Base-by-base conservation (phyloP, 768 basidiomycete species). In the Paxillus rubicundulus region DNA sequence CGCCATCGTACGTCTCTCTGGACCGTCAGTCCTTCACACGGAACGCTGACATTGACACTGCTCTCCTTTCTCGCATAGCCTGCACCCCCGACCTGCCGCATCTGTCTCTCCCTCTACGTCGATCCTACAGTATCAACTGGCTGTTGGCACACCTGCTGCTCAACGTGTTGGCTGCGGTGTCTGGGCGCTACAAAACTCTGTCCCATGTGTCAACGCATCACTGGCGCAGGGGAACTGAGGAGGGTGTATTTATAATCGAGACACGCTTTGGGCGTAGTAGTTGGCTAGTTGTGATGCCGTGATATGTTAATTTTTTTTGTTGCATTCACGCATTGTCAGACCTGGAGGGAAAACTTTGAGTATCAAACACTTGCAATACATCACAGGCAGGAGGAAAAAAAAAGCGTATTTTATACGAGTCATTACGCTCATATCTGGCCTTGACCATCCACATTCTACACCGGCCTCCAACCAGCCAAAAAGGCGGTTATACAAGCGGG, bases 171-270 rank as follows among this genome's bases (percentile, higher is more conserved):
- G 89, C 69, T 92, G 32, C 82, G 83, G n/a, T 91, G 90, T 66
- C 75, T 92, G 39, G 87, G 86, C 18, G 82, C 87, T 10, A 91
- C 88, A 7, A 89, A 85, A 62, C 76, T 92, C 14, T 92, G 89
- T 65, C 89, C 89, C 0, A 91, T 92, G 58, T 92, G 89, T 75
- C 90, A 92, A 69, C 81, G 90, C 45, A 92, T 92, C 50, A 92
- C 89, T 24, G 76, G 77, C 2, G 87, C 87, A 8, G 73, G 76
- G n/a, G 89, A 91, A 57, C 68, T 92, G 61, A 79, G 89, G 47
- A 76, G 87, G 57, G 76, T 92, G 49, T 92, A 90, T 71, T 70
- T 92, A 58, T 89, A 63, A 41, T 17, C 9, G 37, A 45, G 40
- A 45, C 8, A 18, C 39, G 34, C 24, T 30, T 30, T 10, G 10